Conservation (phyloP, 331 rosid genomes). For the Pyracantha coccinea region DNA sequence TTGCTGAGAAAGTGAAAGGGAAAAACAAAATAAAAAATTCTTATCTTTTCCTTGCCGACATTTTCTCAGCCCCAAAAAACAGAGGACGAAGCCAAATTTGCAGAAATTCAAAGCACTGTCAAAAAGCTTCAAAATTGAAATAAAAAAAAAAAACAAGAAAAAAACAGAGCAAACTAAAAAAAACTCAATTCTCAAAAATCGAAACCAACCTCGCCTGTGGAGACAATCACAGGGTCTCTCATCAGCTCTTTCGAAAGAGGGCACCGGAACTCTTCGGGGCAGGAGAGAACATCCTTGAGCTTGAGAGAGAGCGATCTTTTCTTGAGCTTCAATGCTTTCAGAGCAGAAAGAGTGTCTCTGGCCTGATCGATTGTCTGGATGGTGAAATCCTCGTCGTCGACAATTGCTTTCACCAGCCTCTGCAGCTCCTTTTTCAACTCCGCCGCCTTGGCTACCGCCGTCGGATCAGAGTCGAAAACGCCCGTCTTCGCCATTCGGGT, state of each 20-base stretch:
- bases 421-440: conserved; percentile 79
- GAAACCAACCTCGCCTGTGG: conserved; percentile 72
- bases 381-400: conserved; percentile 59
- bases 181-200: background rate
- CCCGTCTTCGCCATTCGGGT: conserved; percentile 66
- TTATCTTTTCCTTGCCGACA: conserved; percentile 16
- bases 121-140: background rate
- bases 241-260: conserved; percentile 85
- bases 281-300: conserved; percentile 30
- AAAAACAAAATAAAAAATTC: background rate
- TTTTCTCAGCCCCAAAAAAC: conserved; percentile 12
- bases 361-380: conserved; percentile 60
- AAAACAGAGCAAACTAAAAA: background rate
- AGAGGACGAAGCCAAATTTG: conserved; percentile 9
- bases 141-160: background rate
- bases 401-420: conserved; percentile 48
- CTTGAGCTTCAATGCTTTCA: conserved; percentile 58
- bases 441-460: conserved; percentile 30
- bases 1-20: conserved; percentile 7
- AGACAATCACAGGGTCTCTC: conserved; percentile 91
- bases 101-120: conserved; percentile 16
- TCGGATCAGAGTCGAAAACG: conserved; percentile 56
- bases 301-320: conserved; percentile 46
- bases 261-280: conserved; percentile 70
- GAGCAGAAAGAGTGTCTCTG: conserved; percentile 39